Conservation (phyloP, 495 filamentous ascomycete genomes). For the Parachaetomium inaequale region DNA sequence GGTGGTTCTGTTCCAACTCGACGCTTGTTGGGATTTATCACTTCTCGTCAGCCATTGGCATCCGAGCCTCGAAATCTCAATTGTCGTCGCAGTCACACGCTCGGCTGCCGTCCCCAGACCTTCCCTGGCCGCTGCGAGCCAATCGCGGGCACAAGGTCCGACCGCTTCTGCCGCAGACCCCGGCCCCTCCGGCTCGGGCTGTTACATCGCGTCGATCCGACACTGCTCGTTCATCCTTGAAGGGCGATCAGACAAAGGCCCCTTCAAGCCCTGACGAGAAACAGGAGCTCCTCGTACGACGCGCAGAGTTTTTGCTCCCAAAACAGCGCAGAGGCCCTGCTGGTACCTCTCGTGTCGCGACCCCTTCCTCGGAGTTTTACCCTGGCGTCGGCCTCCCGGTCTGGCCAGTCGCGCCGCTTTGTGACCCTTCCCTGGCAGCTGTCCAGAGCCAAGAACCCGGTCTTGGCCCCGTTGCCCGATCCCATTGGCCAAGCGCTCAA, state of each 20-base stretch:
- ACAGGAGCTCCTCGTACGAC: conserved; percentile 2
- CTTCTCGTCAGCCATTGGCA: neutral
- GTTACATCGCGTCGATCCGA: conserved; percentile 37
- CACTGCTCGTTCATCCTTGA: conserved; percentile 22
- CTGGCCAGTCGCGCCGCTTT: neutral
- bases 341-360: neutral
- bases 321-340: neutral
- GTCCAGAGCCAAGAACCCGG: conserved; percentile 4
- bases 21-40: no score
- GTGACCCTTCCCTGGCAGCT: neutral
- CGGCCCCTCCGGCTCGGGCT: conserved; percentile 22
- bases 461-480: neutral
- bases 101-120: conserved; percentile 12
- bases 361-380: conserved; percentile 8
- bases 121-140: neutral
- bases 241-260: conserved; percentile 19
- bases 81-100: neutral
- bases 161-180: conserved; percentile 24
- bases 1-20: no score
- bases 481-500: neutral
- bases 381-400: neutral
- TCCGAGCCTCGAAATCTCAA: neutral
- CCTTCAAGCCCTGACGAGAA: neutral
- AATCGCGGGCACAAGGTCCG: conserved; percentile 6
- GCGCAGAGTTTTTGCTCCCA: neutral